Evolutionary conservation across 2,329 filamentous ascomycete genomes (phyloP).

Genomic region (Emericellopsis cladophorae): DNA sequence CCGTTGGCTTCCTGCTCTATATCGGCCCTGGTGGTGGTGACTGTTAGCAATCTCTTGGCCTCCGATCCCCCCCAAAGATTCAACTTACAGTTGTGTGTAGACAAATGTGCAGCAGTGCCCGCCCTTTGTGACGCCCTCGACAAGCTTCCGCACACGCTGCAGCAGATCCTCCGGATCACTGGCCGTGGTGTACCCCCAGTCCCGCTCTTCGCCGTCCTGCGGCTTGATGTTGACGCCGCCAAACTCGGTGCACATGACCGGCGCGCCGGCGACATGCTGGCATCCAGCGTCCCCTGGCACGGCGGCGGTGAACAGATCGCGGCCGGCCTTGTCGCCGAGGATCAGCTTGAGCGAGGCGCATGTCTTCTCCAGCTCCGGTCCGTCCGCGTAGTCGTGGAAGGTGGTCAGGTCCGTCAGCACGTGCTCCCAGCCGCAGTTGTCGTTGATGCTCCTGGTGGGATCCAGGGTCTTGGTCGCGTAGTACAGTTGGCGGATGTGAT

Average conservation of each 20-base stretch:
- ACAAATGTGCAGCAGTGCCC: constrained; percentile 50
- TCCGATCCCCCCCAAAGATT: not conserved
- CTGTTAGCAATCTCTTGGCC: constrained; percentile 2
- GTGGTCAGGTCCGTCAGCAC: constrained; percentile 51
- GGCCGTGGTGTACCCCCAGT: constrained; percentile 60
- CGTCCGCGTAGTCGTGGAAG: constrained; percentile 57
- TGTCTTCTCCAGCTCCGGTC: constrained; percentile 36
- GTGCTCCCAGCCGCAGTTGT: constrained; percentile 63
- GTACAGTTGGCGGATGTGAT: constrained; percentile 52
- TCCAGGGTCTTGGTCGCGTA: constrained; percentile 53
- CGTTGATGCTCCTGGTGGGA: constrained; percentile 51
- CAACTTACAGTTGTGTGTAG: constrained; percentile 49
- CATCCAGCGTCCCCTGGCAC: constrained; percentile 33
- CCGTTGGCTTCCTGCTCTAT: constrained; percentile 61
- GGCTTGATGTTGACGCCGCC: constrained; percentile 53
- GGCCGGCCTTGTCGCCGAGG: constrained; percentile 34
- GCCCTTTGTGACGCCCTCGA: constrained; percentile 41
- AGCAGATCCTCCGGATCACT: constrained; percentile 46
- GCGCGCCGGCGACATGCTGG: constrained; percentile 38
- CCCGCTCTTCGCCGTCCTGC: constrained; percentile 29
- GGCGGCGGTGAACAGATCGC: constrained; percentile 40
- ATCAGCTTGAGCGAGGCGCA: constrained; percentile 41
- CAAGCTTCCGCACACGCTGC: constrained; percentile 41
- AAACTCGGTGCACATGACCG: constrained; percentile 55
- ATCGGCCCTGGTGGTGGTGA: constrained; percentile 24